Base-by-base conservation (phyloP, 139 green algal genomes). In the Chlamydomonas applanata region DNA sequence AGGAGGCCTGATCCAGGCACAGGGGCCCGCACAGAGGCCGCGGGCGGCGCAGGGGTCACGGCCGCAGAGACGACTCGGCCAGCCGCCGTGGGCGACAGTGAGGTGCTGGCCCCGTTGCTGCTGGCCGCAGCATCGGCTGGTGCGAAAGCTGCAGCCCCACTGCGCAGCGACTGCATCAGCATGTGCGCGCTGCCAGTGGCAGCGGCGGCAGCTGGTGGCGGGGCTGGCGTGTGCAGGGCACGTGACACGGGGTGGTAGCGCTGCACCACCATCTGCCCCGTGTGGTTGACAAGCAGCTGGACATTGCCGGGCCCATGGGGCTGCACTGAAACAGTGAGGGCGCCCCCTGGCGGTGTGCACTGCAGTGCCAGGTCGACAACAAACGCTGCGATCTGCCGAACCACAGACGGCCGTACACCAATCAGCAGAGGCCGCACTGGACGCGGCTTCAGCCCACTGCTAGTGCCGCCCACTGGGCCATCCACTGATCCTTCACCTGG, bases 281-380 rank as follows among this genome's bases (percentile, higher is more conserved):
- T 81, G 73, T 83, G 81, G 33, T 79, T 45, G 25, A 86, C 1
- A 14, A 40, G 54, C 19, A 86, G 22, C 69, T 75, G 44, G 24
- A 86, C 81, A 49, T 49, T 7, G 40, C 76, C 81, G 9, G 49
- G 44, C 14, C 61, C 67, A 22, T 71, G 61, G 34, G 68, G 63
- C 2, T 73, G 72, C 25, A 76, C 76, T 0, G 33, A 66, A 13
- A 86, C 72, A 20, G 44, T 73, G 25, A 83, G 34, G 67, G 78
- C 76, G 0, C 81, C 81, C 1, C 81, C 81, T 17, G 68, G 61
- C 22, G 81, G 81, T 19, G 81, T 83, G 76, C 73, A 83, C 73
- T 83, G 81, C 72, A 86, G 40, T 11, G 40, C 40, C 56, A 86
- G 70, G 45, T 83, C 77, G 34, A 86, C 29, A n/a, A 83, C 63